A percentile compares a stretch with the other conserved stretches of the same genome.
phyloP scores from a whole-genome alignment of 1,284 basidiomycete genomes.

The Moniliella sp. region DNA sequence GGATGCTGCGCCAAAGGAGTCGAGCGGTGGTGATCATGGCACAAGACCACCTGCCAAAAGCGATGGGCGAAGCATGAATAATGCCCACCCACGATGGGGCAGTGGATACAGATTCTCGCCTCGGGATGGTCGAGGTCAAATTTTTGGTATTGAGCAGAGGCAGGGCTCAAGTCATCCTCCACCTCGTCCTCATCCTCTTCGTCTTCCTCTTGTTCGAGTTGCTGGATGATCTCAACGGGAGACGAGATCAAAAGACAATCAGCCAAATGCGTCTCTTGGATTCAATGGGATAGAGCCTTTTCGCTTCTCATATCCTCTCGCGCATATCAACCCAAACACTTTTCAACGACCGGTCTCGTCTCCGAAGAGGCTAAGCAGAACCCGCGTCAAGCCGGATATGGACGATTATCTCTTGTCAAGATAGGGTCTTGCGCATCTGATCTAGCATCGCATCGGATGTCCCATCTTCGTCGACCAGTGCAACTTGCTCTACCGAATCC shows the following conservation, averaged over 20 bases:
- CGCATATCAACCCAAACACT: slow-evolving; percentile 47
- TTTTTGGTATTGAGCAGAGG: not conserved
- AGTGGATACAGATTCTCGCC: slow-evolving; percentile 33
- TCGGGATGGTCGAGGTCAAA: slow-evolving; percentile 41
- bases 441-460: too few species aligned
- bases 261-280: slow-evolving; percentile 54
- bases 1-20: not conserved
- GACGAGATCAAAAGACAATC: slow-evolving; percentile 68
- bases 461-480: too few species aligned
- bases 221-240: slow-evolving; percentile 72
- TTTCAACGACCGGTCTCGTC: slow-evolving; percentile 85
- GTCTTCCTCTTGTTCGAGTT: slow-evolving; percentile 10
- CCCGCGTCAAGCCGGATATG: slow-evolving; percentile 57
- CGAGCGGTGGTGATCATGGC: too few species aligned
- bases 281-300: slow-evolving; percentile 42
- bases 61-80: too few species aligned
- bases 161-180: slow-evolving; percentile 4
- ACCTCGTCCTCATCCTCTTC: slow-evolving; percentile 36
- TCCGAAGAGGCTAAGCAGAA: slow-evolving; percentile 64
- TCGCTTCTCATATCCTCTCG: slow-evolving; percentile 47
- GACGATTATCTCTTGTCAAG: slow-evolving; percentile 39
- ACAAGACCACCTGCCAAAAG: too few species aligned
- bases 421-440: not conserved
- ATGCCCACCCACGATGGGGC: slow-evolving; percentile 4
- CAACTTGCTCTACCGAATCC: slow-evolving; percentile 9